Evolutionary conservation across 2,329 filamentous ascomycete genomes (phyloP).

Genomic region (Alternaria solani): DNA sequence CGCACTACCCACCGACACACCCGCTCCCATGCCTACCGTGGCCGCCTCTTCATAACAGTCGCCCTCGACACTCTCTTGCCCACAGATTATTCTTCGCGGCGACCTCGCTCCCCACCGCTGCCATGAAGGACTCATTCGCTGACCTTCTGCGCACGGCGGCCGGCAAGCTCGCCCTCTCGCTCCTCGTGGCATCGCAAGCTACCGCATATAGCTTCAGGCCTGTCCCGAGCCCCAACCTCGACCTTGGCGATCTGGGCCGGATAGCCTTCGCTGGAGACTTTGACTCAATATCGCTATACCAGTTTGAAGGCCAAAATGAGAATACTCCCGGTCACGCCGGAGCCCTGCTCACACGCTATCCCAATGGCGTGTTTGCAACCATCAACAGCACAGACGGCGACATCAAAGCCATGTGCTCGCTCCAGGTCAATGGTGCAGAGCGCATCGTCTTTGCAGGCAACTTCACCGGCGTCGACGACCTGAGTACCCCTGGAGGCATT

Average conservation of each 20-base stretch:
- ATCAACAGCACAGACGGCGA: constrained; percentile 81
- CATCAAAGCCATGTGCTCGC: constrained; percentile 88
- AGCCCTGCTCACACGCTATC: constrained; percentile 80
- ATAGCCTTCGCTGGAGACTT: constrained; percentile 91
- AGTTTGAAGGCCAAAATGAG: constrained; percentile 82
- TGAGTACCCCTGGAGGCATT: constrained; percentile 76
- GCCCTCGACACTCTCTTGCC: constrained; percentile 16
- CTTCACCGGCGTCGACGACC: constrained; percentile 86
- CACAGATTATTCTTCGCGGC: constrained; percentile 32
- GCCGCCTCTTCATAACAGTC: constrained; percentile 23
- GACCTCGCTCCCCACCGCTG: constrained; percentile 32
- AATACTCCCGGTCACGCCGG: constrained; percentile 74
- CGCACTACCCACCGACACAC: constrained; percentile 4
- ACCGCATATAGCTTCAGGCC: constrained; percentile 62
- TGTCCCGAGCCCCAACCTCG: constrained; percentile 75
- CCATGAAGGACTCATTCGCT: constrained; percentile 50
- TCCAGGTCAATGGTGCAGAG: constrained; percentile 72
- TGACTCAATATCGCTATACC: constrained; percentile 87
- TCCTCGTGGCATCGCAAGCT: constrained; percentile 41
- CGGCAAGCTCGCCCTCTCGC: constrained; percentile 48
- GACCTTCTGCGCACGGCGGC: constrained; percentile 49
- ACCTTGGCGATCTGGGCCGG: constrained; percentile 78
- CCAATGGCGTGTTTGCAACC: constrained; percentile 82
- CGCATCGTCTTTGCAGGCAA: constrained; percentile 90
- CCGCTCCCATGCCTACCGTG: constrained; percentile 27